Evolutionary conservation across 352 stramenopile species (phyloP), one percentile per base, ranked within the genome.

Genomic region (Pythium pyrilobum): DNA sequence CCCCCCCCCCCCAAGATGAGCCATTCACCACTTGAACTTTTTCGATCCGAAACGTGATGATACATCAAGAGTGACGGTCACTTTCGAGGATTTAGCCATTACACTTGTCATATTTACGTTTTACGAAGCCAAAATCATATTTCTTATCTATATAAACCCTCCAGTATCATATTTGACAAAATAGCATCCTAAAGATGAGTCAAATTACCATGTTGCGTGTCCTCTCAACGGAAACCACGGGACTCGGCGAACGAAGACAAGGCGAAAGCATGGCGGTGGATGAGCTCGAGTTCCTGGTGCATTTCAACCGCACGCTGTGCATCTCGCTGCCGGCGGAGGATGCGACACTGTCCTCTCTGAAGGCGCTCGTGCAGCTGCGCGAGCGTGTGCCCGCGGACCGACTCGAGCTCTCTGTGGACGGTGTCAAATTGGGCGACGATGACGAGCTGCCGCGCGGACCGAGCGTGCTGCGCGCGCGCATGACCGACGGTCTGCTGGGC

Each of bases 251-350:
- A n/a, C n/a, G n/a, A n/a, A n/a, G 33, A 56, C 5, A 2, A 54
- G 13, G 12, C 7, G 31, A 28, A 67, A n/a, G n/a, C 33, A 80
- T 84, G 70, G 56, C 45, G 43, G 44, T 39, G 42, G 68, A 85
- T 62, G 69, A 78, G 44, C 62, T 51, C 44, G 70, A 89, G 56
- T 86, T 92, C 69, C 71, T 95, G 18, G 81, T 92, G 70, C 77
- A 93, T 50, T 90, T 88, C 54, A 76, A 80, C 41, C 70, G 76
- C 64, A 89, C 77, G 52, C 64, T 92, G 24, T 86, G 81, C 62
- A 45, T 92, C 9, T 88, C 77, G 24, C 60, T 95, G n/a, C 51
- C 69, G 8, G 28, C 69, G 2, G 58, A 51, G 6, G 39, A 61
- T 10, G 77, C 72, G 33, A 75, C 56, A 2, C 50, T 89, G 6